Conservation (phyloP, 2,329 filamentous ascomycete genomes). For the Fusarium multiceps region DNA sequence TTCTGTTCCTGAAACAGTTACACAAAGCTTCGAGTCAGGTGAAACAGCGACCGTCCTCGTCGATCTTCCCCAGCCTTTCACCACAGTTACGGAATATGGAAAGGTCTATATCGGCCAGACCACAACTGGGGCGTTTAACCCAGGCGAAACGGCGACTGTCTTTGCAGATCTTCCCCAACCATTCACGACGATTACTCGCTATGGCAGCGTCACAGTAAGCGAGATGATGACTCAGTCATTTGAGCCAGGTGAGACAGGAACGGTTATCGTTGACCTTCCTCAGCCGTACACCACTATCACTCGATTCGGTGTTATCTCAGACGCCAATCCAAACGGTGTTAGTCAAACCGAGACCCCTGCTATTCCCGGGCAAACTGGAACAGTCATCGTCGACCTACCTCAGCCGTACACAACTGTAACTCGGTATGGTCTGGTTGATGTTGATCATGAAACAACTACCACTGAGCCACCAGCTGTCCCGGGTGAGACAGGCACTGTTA, state of each 20-base stretch:
- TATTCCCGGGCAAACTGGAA: background rate
- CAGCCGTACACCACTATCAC: background rate
- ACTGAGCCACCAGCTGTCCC: background rate
- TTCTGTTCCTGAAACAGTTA: no score
- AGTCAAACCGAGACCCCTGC: background rate
- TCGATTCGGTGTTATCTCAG: background rate
- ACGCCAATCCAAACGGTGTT: background rate
- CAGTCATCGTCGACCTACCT: background rate
- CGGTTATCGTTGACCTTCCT: background rate
- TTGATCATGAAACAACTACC: background rate
- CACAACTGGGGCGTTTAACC: background rate
- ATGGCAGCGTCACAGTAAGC: background rate
- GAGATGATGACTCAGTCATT: background rate
- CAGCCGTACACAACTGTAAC: background rate
- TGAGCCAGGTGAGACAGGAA: background rate
- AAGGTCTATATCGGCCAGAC: background rate
- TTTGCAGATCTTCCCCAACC: background rate
- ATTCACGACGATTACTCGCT: background rate
- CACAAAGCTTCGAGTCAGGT: background rate
- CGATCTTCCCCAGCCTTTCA: background rate
- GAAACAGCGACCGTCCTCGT: background rate
- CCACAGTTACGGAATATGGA: background rate
- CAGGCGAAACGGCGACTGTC: background rate
- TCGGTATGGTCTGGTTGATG: background rate
- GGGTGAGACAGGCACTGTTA: background rate